Evolutionary conservation across 306 rosid species (phyloP), one percentile per base, ranked within the genome.

Genomic region (Corylus avellana): DNA sequence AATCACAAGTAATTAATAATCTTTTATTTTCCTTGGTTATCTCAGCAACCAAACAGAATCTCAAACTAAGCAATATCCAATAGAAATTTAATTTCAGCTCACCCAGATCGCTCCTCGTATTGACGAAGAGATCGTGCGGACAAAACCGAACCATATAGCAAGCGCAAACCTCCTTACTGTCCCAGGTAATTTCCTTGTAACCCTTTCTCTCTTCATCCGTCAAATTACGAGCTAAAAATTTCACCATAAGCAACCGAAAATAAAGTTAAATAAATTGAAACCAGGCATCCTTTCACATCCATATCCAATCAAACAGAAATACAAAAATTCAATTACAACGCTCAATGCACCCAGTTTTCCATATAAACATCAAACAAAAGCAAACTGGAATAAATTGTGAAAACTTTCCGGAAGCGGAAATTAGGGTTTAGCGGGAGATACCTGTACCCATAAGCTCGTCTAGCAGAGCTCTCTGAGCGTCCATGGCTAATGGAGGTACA

Each of bases 371-470:
- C 37, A 58, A 63, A 4, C 17, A 13, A 14, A 20, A 66, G 25
- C 12, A 17, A 42, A 57, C 7, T 3, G 2, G 27, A 70, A 70
- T 39, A 71, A 64, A 6, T 61, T 47, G 66, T 25, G 22, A 48
- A 44, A 42, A 10, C 53, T 4, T 37, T 20, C 0, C 18, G 8
- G 18, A 27, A 57, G 32, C 0, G 48, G 22, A 37, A 20, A 32
- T 72, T 79, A 72, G 74, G 69, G 75, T 70, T 67, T 56, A 9
- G 11, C 14, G 62, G 68, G 42, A 44, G 22, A 8, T 75, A 95
- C 99, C 98, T 84, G 98, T 8, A 76, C 99, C 99, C 99, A 96
- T 93, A 81, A 96, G 98, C 85, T 96, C 99, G 75, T 96, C 99
- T 1, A 93, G 94, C 13, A 96, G 91, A 85, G 99, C 99, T 91